Base-by-base conservation (phyloP, 179 eudicot species). In the Sideroxylon spinosum region DNA sequence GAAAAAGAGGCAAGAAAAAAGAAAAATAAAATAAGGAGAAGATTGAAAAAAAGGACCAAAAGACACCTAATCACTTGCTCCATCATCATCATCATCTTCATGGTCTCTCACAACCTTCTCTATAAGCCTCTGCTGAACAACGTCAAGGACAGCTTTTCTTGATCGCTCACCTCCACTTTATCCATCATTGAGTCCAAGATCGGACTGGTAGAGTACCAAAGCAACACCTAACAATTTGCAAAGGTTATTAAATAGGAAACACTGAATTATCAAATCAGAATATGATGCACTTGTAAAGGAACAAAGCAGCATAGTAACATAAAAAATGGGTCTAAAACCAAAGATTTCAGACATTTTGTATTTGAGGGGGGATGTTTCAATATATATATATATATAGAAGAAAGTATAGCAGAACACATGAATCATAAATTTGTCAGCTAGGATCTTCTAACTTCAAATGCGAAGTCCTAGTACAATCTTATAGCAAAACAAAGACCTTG, bases 161-260 rank as follows among this genome's bases (percentile, higher is more conserved):
- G 95, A 92, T 28, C 83, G 83, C 81, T 91, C 94, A 37, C 88
- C 61, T 25, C 90, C 90, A 68, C 82, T 78, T 64, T 87, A 91
- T 7, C 93, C 97, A 83, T 91, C 98, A 32, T 90, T 87, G 49
- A 94, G 94, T 63, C 91, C 96, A 7, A 97, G 98, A 88, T 94
- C 97, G 64, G 97, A 87, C 53, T 91, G 97, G 75, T 97, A 94
- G 32, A 94, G 90, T 67, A 89, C 93, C 61, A 93, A 67, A 26
- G 97, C 97, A 66, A 94, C 98, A 79, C 97, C 98, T 94, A 57
- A 44, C 60, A 67, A 71, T 72, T 44, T n/a, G 52, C 5, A 74
- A 57, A 73, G 17, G 75, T 8, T 37, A 37, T 12, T 71, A 50
- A 70, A 6, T 16, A 14, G 25, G 48, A 26, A 19, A 73, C 28